Percentiles rank a stretch among this genome's conserved stretches.
Evolutionary conservation across 225 moss, liverwort and hornwort species (phyloP).

Genomic region (Takakia lepidozioides): DNA sequence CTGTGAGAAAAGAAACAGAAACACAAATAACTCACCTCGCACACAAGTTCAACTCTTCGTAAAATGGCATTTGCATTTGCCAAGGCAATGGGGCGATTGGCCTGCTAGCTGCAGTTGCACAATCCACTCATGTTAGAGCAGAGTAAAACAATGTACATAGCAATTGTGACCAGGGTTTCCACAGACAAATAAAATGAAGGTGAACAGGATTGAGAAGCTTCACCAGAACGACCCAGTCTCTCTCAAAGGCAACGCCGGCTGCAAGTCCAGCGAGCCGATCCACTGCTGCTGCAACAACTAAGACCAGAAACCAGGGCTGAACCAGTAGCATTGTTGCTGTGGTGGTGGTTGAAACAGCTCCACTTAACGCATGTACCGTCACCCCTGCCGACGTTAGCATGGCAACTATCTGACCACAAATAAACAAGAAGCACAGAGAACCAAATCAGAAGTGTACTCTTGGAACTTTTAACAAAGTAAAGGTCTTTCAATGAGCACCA

Average conservation of each 20-base stretch:
- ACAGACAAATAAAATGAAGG: not conserved
- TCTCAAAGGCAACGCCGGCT: slow-evolving; percentile 67
- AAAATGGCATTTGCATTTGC: slow-evolving; percentile 75
- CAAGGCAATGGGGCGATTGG: slow-evolving; percentile 67
- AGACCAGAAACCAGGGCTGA: slow-evolving; percentile 74
- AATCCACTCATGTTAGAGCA: no score
- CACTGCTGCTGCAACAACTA: slow-evolving; percentile 57
- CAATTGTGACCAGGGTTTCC: no score
- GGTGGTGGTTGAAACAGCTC: slow-evolving; percentile 30
- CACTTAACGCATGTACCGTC: slow-evolving; percentile 55
- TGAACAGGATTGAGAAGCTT: not conserved
- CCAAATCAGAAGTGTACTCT: no score
- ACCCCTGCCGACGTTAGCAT: slow-evolving; percentile 67
- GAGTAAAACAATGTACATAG: no score
- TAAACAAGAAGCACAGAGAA: not conserved
- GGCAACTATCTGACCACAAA: slow-evolving; percentile 39
- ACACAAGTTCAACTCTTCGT: slow-evolving; percentile 69
- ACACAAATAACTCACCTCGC: slow-evolving; percentile 42
- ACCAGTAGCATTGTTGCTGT: slow-evolving; percentile 44
- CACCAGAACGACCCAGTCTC: slow-evolving; percentile 84
- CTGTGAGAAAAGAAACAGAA: no score
- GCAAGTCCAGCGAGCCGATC: slow-evolving; percentile 73
- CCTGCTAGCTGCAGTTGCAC: slow-evolving; percentile 55
- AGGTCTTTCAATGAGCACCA: no score
- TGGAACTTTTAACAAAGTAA: no score